These are phyloP conservation scores for Zalaria obscura DNA, from an alignment of 2,329 filamentous ascomycete species.

Conservation along the genomic window DNA sequence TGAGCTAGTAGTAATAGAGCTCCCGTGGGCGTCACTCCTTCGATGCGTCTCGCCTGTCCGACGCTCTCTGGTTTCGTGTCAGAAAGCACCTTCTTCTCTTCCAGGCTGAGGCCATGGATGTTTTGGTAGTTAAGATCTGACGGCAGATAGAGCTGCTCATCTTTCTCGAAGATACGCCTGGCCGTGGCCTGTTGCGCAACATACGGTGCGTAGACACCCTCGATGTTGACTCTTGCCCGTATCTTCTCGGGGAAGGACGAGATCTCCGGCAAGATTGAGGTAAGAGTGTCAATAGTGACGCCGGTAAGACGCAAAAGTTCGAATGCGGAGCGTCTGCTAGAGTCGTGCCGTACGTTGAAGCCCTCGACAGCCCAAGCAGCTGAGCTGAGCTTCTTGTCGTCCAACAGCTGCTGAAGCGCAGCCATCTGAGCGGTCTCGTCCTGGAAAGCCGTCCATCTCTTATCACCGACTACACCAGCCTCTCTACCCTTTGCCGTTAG, in stretches of 20 bases:
- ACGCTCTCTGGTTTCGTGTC: conserved; percentile 67
- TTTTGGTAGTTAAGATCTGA: conserved; percentile 59
- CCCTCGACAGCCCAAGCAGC: conserved; percentile 56
- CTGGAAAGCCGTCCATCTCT: conserved; percentile 58
- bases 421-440: conserved; percentile 54
- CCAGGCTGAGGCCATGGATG: conserved; percentile 62
- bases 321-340: conserved; percentile 54
- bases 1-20: conserved; percentile 44
- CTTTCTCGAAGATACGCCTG: conserved; percentile 54
- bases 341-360: conserved; percentile 54
- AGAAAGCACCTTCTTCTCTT: conserved; percentile 60
- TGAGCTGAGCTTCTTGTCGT: conserved; percentile 42
- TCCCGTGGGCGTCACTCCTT: conserved; percentile 50
- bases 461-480: conserved; percentile 66
- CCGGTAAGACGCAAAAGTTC: conserved; percentile 62
- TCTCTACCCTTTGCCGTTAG: conserved; percentile 65
- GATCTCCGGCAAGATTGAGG: conserved; percentile 41
- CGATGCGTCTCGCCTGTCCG: conserved; percentile 75
- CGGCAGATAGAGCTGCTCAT: conserved; percentile 63
- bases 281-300: conserved; percentile 43
- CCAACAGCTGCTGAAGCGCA: conserved; percentile 48
- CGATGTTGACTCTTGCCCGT: conserved; percentile 58
- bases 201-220: conserved; percentile 78
- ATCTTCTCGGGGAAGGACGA: conserved; percentile 42
- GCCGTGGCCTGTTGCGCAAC: conserved; percentile 56